These are phyloP conservation scores for Parastagonospora avenae DNA, from an alignment of 2,329 filamentous ascomycete species.

Conservation along the genomic window DNA sequence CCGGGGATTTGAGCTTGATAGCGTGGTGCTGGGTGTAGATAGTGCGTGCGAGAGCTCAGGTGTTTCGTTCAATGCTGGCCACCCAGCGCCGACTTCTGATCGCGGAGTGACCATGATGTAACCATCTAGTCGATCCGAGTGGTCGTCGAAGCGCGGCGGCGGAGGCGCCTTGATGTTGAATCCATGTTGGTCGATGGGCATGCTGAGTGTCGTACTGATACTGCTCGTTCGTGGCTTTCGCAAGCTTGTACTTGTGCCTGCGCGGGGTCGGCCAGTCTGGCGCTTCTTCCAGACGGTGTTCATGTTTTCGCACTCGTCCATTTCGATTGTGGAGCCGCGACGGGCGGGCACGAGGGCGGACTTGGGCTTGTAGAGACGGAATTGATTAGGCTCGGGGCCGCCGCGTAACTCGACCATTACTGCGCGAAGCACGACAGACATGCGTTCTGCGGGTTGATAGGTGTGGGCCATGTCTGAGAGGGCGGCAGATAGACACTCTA, in stretches of 20 bases:
- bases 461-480: slow-evolving; percentile 60
- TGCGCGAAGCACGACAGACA: slow-evolving; percentile 59
- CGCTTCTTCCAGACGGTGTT: slow-evolving; percentile 27
- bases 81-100: slow-evolving; percentile 27
- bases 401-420: slow-evolving; percentile 56
- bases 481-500: slow-evolving; percentile 59
- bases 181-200: slow-evolving; percentile 10
- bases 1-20: slow-evolving; percentile 11
- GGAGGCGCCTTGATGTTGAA: slow-evolving; percentile 26
- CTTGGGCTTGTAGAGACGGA: slow-evolving; percentile 33
- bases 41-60: slow-evolving; percentile 16
- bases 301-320: slow-evolving; percentile 16
- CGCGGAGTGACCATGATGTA: slow-evolving; percentile 40
- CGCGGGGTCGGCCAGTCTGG: slow-evolving; percentile 31
- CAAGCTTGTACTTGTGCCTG: slow-evolving; percentile 16
- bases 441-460: slow-evolving; percentile 60
- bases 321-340: slow-evolving; percentile 30
- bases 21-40: slow-evolving; percentile 10
- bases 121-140: slow-evolving; percentile 18
- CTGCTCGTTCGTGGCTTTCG: slow-evolving; percentile 16
- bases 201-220: slow-evolving; percentile 22
- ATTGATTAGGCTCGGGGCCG: slow-evolving; percentile 16
- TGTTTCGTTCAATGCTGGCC: slow-evolving; percentile 24
- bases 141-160: slow-evolving; percentile 15
- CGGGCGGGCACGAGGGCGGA: slow-evolving; percentile 36